phyloP scores from a whole-genome alignment of 306 rosid genomes.

The Prunus fruticosa region DNA sequence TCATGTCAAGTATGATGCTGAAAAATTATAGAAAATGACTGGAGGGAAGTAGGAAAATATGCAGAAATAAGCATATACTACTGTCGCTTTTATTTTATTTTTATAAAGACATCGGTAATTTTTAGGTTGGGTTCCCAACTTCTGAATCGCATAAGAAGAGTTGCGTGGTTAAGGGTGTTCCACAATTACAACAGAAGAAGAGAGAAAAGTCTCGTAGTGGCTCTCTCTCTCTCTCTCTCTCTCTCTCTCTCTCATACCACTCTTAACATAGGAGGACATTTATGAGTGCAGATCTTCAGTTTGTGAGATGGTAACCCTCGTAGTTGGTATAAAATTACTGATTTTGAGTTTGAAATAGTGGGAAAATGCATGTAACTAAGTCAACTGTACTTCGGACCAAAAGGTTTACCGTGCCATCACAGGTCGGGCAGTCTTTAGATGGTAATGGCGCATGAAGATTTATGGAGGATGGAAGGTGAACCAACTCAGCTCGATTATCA shows the following conservation, averaged over 20 bases:
- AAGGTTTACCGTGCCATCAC: constrained; percentile 87
- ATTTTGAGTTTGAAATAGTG: neutral
- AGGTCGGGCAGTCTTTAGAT: constrained; percentile 84
- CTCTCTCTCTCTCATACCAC: neutral
- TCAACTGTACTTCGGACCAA: neutral
- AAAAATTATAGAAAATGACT: neutral
- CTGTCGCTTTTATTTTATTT: neutral
- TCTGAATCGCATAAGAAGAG: neutral
- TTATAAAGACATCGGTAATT: too few relatives aligned
- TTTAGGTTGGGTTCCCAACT: neutral
- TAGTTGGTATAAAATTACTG: neutral
- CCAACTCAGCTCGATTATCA: constrained; percentile 76
- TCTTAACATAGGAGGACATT: neutral
- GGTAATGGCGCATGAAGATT: constrained; percentile 69
- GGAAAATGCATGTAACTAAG: neutral
- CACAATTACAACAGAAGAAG: neutral
- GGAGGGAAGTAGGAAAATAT: neutral
- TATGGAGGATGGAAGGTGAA: constrained; percentile 82
- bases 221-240: neutral
- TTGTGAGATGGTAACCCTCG: neutral
- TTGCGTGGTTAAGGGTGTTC: neutral
- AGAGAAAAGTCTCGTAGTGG: neutral
- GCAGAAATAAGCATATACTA: neutral
- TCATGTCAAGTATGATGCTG: constrained; percentile 22
- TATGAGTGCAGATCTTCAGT: neutral